Percentiles rank a stretch among this genome's conserved stretches.
Conservation (phyloP, 2,329 filamentous ascomycete species). For the Diaporthe capsici region DNA sequence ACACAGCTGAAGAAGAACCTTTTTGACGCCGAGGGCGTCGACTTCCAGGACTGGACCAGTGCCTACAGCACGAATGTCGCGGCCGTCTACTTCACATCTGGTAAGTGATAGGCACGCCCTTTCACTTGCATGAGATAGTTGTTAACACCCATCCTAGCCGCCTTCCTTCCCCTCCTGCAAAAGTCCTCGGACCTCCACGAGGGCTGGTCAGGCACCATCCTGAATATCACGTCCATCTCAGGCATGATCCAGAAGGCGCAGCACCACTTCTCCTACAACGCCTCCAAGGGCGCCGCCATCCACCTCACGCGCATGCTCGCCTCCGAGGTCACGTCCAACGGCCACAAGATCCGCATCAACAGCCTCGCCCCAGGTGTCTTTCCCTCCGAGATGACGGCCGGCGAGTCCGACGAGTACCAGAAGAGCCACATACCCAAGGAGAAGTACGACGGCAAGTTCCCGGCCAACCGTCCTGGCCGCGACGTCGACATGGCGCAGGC, state of each 20-base stretch:
- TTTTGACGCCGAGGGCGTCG: slow-evolving; percentile 73
- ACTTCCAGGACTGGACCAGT: slow-evolving; percentile 78
- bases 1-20: slow-evolving; percentile 70
- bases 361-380: slow-evolving; percentile 81
- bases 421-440: slow-evolving; percentile 73
- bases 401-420: slow-evolving; percentile 60
- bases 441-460: slow-evolving; percentile 70
- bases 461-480: slow-evolving; percentile 62
- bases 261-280: slow-evolving; percentile 76
- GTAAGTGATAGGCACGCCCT: background rate
- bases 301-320: slow-evolving; percentile 77
- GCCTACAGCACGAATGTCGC: slow-evolving; percentile 84
- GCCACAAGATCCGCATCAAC: slow-evolving; percentile 77
- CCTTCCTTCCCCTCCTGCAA: slow-evolving; percentile 74
- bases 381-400: slow-evolving; percentile 80
- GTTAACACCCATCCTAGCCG: slow-evolving; percentile 55
- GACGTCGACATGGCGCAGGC: slow-evolving; percentile 72
- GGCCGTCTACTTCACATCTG: slow-evolving; percentile 71
- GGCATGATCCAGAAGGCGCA: slow-evolving; percentile 74
- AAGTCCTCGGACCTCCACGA: slow-evolving; percentile 57
- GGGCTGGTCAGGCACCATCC: slow-evolving; percentile 70
- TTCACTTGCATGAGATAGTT: too few species aligned
- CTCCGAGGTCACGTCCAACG: slow-evolving; percentile 69
- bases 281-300: slow-evolving; percentile 74
- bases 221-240: slow-evolving; percentile 79